These are phyloP conservation scores for Kazachstania martiniae DNA, from an alignment of 805 yeast genomes.

Conservation along the genomic window DNA sequence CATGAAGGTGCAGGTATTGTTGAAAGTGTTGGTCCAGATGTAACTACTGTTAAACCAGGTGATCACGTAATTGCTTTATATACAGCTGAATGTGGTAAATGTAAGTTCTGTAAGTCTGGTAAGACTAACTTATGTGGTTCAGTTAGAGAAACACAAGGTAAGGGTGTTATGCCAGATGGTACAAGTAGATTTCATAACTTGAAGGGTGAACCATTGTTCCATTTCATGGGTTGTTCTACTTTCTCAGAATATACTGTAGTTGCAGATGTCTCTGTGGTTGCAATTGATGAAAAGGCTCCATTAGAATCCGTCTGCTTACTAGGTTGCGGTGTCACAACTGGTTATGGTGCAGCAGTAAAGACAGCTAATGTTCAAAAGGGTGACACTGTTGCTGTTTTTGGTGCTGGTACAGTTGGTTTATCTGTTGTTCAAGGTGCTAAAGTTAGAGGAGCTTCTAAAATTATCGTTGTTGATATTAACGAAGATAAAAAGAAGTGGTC, in stretches of 20 bases:
- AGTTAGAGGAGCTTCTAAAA: constrained; percentile 66
- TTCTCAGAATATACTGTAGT: constrained; percentile 96
- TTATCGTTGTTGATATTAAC: constrained; percentile 81
- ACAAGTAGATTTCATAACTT: constrained; percentile 75
- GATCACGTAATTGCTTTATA: constrained; percentile 89
- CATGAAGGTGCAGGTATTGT: constrained; percentile 99
- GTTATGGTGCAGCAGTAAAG: constrained; percentile 94
- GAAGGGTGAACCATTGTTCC: constrained; percentile 74
- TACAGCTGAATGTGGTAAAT: constrained; percentile 93
- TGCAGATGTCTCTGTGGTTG: constrained; percentile 93
- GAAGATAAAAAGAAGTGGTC: constrained; percentile 82
- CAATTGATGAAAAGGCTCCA: constrained; percentile 75
- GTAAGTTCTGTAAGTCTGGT: constrained; percentile 90
- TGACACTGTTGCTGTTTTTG: constrained; percentile 91
- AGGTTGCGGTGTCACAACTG: constrained; percentile 98
- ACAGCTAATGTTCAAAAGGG: constrained; percentile 82
- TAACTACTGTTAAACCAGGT: constrained; percentile 79
- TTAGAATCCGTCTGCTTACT: constrained; percentile 81
- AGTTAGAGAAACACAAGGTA: constrained; percentile 95
- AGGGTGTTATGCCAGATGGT: constrained; percentile 98
- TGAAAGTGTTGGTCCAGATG: constrained; percentile 91
- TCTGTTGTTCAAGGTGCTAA: constrained; percentile 94
- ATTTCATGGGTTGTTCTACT: constrained; percentile 97
- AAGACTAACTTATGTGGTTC: constrained; percentile 95
- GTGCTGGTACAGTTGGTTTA: constrained; percentile 96